Conservation (phyloP, 495 filamentous ascomycete species). For the Lophium mytilinum region DNA sequence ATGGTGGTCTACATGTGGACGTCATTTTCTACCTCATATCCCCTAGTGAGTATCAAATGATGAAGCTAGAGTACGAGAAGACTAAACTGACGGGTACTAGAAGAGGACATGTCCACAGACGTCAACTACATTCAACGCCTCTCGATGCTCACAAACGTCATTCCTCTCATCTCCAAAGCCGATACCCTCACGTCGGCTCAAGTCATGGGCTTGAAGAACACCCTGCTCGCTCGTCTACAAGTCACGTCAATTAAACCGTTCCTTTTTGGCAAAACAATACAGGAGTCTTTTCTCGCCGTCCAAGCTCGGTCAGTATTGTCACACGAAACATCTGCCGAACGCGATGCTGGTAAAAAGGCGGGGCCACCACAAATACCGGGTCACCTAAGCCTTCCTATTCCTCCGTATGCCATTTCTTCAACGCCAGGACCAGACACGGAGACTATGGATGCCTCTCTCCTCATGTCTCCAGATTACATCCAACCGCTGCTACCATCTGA, state of each 20-base stretch:
- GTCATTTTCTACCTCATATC: conserved; percentile 74
- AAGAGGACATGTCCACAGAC: conserved; percentile 65
- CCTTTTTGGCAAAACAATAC: conserved; percentile 45
- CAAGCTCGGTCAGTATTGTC: conserved; percentile 9
- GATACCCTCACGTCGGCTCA: conserved; percentile 59
- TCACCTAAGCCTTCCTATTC: conserved; percentile 8
- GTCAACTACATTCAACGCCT: conserved; percentile 70
- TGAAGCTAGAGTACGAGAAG: too few species aligned
- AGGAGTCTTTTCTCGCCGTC: conserved; percentile 16
- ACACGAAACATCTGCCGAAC: background rate
- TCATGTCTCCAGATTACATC: conserved; percentile 92
- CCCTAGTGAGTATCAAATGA: conserved; percentile 44
- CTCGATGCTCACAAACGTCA: conserved; percentile 71
- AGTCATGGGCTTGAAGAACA: conserved; percentile 52
- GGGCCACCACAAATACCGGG: conserved; percentile 3
- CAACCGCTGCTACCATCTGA: conserved; percentile 77
- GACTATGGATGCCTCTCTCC: conserved; percentile 86
- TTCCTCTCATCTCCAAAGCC: conserved; percentile 73
- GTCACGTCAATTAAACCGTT: conserved; percentile 59
- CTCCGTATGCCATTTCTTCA: conserved; percentile 77
- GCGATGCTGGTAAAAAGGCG: background rate
- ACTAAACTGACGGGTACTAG: conserved; percentile 1
- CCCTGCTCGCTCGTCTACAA: conserved; percentile 51
- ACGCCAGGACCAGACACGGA: conserved; percentile 68
- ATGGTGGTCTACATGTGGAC: conserved; percentile 84